Evolutionary conservation across 2,329 filamentous ascomycete genomes (phyloP).

Genomic region (Drechslerella dactyloides): DNA sequence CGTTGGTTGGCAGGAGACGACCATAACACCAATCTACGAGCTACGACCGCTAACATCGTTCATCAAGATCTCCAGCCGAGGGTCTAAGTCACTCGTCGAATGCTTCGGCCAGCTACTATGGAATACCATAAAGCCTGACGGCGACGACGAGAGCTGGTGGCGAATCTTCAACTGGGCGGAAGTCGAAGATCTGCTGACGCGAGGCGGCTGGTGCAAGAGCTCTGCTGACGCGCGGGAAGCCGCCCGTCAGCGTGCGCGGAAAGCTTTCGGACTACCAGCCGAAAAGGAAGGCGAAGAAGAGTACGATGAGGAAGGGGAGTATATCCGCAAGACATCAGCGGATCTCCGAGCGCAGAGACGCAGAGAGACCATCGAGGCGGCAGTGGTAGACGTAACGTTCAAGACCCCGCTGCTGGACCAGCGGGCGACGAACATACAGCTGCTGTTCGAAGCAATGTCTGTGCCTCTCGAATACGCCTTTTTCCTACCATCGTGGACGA

Average conservation of each 20-base stretch:
- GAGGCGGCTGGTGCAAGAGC: constrained; percentile 46
- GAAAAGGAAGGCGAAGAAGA: constrained; percentile 21
- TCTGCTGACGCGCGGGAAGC: constrained; percentile 31
- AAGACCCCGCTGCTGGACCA: constrained; percentile 34
- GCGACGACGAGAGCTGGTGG: constrained; percentile 39
- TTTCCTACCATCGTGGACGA: constrained; percentile 64
- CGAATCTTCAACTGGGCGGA: constrained; percentile 54
- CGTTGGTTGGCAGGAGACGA: constrained; percentile 89
- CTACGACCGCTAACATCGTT: constrained; percentile 65
- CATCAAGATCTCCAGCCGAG: constrained; percentile 69
- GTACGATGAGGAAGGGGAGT: constrained; percentile 29
- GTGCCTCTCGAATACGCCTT: constrained; percentile 72
- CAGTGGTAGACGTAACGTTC: constrained; percentile 19
- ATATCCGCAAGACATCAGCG: constrained; percentile 29
- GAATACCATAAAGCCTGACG: constrained; percentile 43
- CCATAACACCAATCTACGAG: constrained; percentile 85
- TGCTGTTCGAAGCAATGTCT: constrained; percentile 54
- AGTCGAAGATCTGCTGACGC: constrained; percentile 53
- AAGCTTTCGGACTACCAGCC: constrained; percentile 19
- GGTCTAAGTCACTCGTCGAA: constrained; percentile 67
- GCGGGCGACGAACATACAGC: constrained; percentile 17
- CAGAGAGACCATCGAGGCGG: constrained; percentile 14
- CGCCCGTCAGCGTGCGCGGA: constrained; percentile 20
- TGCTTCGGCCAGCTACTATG: constrained; percentile 56
- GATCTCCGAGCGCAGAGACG: constrained; percentile 39